Base-by-base conservation (phyloP, 345 rosid genomes). In the Raphanus sativus region DNA sequence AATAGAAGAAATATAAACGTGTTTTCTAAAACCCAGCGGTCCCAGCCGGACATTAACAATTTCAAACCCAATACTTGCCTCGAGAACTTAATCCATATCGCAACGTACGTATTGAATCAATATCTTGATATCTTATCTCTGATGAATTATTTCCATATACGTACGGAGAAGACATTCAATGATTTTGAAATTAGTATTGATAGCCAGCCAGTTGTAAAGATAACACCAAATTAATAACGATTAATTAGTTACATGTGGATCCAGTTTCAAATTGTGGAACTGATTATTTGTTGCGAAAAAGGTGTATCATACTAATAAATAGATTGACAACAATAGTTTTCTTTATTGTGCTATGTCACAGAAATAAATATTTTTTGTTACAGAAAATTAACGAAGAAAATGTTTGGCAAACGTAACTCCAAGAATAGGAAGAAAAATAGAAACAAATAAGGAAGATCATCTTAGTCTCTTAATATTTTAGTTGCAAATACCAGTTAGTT, bases 351-450 rank as follows among this genome's bases (percentile, higher is more conserved):
- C 25, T 33, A 40, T 54, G 63, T 6, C 54, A 24, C n/a, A 38
- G 11, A 36, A 6, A 25, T 32, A 55, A 33, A 0, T 24, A 16
- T 69, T 9, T 3, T n/a, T n/a, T 4, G 26, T 24, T 52, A 50
- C 16, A 48, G 2, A 48, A 48, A 62, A 62, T 45, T 5, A 21
- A 17, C 5, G 72, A 58, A 0, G 15, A 12, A 60, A 60, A 75
- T 45, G 8, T 62, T 50, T 52, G 63, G 62, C 24, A 32, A 56
- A 71, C 33, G 67, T 56, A 21, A 45, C 8, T 58, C 62, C 72
- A 65, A 42, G 32, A 17, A 77, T 13, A 11, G 54, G 73, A 65
- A 42, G 12, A 12, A 12, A 48, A 48, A 48, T 5, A 17, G 16
- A 48, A 48, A 48, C 17, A 48, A 48, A 12, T 42, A 42, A 42